phyloP scores from a whole-genome alignment of 371 early-diverging fungal species.

The Mortierella sp. region DNA sequence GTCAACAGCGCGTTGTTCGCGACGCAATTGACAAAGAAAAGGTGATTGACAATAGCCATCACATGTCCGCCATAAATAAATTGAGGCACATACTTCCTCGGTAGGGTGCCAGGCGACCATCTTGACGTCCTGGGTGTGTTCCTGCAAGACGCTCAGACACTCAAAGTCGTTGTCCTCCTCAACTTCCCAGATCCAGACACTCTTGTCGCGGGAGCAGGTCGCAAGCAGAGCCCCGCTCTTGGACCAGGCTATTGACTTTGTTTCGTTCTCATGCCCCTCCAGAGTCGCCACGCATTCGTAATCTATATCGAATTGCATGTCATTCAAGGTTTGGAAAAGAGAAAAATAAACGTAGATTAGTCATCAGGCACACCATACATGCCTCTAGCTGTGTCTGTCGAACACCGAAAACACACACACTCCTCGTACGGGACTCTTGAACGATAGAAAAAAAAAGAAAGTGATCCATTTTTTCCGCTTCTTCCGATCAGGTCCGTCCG shows the following conservation, averaged over 20 bases:
- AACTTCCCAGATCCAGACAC: conserved; percentile 98
- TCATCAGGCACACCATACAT: neutral
- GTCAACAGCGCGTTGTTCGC: no score
- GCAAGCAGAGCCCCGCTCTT: conserved; percentile 86
- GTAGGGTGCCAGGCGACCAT: conserved; percentile 93
- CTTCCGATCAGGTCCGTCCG: conserved; percentile 29
- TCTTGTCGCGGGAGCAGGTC: conserved; percentile 95
- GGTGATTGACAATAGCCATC: no score
- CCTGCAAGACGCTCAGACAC: conserved; percentile 94
- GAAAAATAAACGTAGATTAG: conserved; percentile 16
- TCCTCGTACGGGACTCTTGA: neutral
- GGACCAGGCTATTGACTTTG: conserved; percentile 93
- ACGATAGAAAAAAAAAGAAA: neutral
- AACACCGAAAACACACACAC: neutral
- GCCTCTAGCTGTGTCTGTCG: neutral
- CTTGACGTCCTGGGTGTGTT: conserved; percentile 98
- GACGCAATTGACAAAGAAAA: neutral
- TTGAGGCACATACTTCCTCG: conserved; percentile 68
- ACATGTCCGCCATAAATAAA: neutral
- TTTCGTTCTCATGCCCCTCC: conserved; percentile 99
- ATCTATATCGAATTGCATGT: conserved; percentile 53
- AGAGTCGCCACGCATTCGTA: conserved; percentile 94
- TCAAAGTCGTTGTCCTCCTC: conserved; percentile 90
- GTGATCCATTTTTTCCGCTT: conserved; percentile 1
- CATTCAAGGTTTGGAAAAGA: conserved; percentile 3